These are phyloP conservation scores for Ricinus communis DNA, from an alignment of 345 rosid genomes.

Conservation along the genomic window DNA sequence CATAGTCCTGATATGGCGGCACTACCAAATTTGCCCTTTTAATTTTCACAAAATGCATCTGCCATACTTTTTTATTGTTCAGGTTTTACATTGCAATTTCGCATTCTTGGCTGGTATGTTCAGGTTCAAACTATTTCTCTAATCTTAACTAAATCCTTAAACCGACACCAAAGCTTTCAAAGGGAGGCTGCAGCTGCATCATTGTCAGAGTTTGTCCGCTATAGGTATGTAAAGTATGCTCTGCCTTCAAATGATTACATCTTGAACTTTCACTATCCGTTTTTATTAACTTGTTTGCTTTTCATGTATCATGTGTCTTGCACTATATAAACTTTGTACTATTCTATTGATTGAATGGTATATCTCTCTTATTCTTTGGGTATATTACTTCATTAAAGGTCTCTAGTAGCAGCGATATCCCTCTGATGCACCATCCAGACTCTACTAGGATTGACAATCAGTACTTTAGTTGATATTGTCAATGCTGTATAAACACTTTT, in stretches of 20 bases:
- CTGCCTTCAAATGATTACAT: neutral
- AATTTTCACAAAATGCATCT: too few relatives aligned
- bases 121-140: constrained; percentile 79
- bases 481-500: neutral
- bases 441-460: neutral
- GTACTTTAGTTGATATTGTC: neutral
- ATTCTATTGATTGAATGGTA: neutral
- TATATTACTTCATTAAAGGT: neutral
- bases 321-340: neutral
- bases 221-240: constrained; percentile 53
- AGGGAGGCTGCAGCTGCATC: constrained; percentile 99
- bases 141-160: constrained; percentile 72
- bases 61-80: neutral
- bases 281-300: neutral
- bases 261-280: constrained; percentile 2
- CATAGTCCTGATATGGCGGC: neutral
- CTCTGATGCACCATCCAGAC: neutral
- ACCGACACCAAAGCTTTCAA: constrained; percentile 65
- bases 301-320: neutral
- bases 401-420: neutral
- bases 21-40: too few relatives aligned
- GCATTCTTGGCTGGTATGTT: constrained; percentile 9
- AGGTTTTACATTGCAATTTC: constrained; percentile 3
- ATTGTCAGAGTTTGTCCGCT: constrained; percentile 81
- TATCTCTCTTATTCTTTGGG: neutral